Evolutionary conservation across 148 eudicot genomes (phyloP).

Genomic region (Camellia granthamiana): DNA sequence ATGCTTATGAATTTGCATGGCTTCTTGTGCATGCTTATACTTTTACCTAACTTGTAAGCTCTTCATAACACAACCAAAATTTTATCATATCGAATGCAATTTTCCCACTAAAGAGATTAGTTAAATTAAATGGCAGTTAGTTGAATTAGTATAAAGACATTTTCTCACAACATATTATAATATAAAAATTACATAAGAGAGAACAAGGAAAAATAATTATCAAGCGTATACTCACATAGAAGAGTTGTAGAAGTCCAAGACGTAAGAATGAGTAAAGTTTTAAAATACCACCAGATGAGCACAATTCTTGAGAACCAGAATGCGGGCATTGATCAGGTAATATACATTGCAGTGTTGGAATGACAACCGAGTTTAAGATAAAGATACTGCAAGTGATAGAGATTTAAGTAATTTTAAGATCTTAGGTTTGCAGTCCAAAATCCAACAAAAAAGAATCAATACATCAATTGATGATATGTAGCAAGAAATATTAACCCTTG

Average conservation of each 20-base stretch:
- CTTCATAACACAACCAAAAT: background rate
- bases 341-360: conserved; percentile 50
- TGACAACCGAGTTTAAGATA: conserved; percentile 40
- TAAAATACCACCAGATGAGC: conserved; percentile 21
- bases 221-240: background rate
- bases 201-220: background rate
- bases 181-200: background rate
- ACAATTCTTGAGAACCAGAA: background rate
- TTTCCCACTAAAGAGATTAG: background rate
- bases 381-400: conserved; percentile 48
- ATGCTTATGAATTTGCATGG: background rate
- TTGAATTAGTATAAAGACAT: background rate
- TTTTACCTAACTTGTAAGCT: background rate
- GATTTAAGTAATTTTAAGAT: background rate
- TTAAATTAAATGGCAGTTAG: background rate
- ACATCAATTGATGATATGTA: no score
- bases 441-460: no score
- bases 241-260: conserved; percentile 50
- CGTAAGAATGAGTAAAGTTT: conserved; percentile 49
- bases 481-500: no score
- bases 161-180: background rate
- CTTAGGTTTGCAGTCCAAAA: background rate
- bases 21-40: background rate
- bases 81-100: background rate
- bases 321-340: conserved; percentile 68